Evolutionary conservation across 768 basidiomycete species (phyloP).

Genomic region (Suillus bovinus): DNA sequence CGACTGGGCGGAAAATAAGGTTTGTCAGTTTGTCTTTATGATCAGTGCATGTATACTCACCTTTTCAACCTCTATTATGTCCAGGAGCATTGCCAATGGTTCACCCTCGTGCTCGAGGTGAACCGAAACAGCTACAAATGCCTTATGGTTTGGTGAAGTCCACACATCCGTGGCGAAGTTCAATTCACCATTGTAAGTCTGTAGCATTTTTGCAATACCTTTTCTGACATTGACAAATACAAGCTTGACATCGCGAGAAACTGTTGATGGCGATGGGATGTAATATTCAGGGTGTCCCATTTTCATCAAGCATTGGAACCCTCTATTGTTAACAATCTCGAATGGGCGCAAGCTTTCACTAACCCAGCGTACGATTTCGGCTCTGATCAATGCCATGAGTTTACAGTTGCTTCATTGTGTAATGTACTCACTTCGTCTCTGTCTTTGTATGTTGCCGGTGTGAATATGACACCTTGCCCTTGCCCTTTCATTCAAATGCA

Average conservation of each 20-base stretch:
- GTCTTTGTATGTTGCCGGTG: conserved; percentile 24
- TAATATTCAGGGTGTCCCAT: conserved; percentile 13
- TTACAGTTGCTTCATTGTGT: conserved; percentile 18
- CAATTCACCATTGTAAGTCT: conserved; percentile 28
- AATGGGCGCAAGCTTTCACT: conserved; percentile 23
- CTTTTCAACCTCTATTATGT: conserved; percentile 12
- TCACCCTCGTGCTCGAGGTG: conserved; percentile 26
- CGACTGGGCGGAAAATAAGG: conserved; percentile 22
- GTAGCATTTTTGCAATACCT: conserved; percentile 16
- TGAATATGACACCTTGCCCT: conserved; percentile 21
- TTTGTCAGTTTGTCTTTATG: no score
- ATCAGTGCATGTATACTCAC: conserved; percentile 2
- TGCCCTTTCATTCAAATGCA: conserved; percentile 1
- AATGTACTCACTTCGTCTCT: conserved; percentile 11
- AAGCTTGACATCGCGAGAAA: conserved; percentile 19
- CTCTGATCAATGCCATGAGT: conserved; percentile 15
- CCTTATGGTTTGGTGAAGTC: conserved; percentile 36
- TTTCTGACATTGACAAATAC: conserved; percentile 21
- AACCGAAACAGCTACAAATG: conserved; percentile 30
- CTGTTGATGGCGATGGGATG: conserved; percentile 21
- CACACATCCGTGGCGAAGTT: conserved; percentile 36
- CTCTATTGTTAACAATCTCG: conserved; percentile 21
- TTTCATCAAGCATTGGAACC: conserved; percentile 22
- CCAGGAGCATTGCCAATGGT: conserved; percentile 16
- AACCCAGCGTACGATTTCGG: conserved; percentile 27